Percentiles rank a stretch among this genome's conserved stretches.
These are phyloP conservation scores for Leucocoprinus sp. DNA, from an alignment of 768 basidiomycete genomes.

Conservation along the genomic window DNA sequence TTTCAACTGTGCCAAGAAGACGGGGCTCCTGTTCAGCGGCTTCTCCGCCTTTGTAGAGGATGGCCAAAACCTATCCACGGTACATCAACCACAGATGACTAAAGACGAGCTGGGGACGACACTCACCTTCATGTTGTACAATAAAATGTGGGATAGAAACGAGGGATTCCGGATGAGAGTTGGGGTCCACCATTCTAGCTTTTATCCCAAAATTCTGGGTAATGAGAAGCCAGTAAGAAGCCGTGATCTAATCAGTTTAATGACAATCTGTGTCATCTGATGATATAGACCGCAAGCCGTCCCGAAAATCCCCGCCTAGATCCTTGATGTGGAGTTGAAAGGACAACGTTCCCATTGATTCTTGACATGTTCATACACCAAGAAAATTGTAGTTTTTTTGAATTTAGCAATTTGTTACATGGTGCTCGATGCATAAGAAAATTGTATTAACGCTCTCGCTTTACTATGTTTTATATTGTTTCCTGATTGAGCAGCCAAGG, in stretches of 20 bases:
- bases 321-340: too few relatives aligned
- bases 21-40: slow-evolving; percentile 64
- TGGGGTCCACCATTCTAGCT: not conserved
- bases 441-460: too few relatives aligned
- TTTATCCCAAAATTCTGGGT: slow-evolving; percentile 7
- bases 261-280: slow-evolving; percentile 11
- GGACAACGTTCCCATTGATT: too few relatives aligned
- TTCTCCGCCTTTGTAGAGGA: slow-evolving; percentile 62
- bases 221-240: slow-evolving; percentile 5
- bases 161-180: not conserved
- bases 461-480: not conserved
- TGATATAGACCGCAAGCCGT: too few relatives aligned
- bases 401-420: too few relatives aligned
- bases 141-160: slow-evolving; percentile 5
- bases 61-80: slow-evolving; percentile 51
- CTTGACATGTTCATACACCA: too few relatives aligned
- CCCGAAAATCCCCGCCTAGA: too few relatives aligned
- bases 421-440: too few relatives aligned
- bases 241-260: slow-evolving; percentile 9
- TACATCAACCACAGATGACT: not conserved
- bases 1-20: slow-evolving; percentile 75
- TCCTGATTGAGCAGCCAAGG: not conserved
- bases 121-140: slow-evolving; percentile 35
- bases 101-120: not conserved
- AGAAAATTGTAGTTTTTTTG: too few relatives aligned